Conservation (phyloP, 371 early-diverging fungal species). For the Syncephalis fuscata region DNA sequence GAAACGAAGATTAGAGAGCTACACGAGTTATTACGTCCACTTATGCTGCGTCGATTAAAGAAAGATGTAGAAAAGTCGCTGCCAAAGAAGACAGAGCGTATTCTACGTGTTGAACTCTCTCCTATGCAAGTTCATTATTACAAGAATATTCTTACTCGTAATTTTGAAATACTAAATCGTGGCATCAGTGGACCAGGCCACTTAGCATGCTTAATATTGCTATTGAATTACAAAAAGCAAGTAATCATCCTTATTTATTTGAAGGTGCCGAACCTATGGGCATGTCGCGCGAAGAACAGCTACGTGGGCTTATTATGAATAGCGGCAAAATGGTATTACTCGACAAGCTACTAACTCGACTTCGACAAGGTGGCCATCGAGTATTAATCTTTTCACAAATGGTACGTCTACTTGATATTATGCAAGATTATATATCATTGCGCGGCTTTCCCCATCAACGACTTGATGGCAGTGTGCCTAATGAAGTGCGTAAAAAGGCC, state of each 20-base stretch:
- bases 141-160: slow-evolving; percentile 83
- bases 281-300: slow-evolving; percentile 44
- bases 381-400: slow-evolving; percentile 93
- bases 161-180: slow-evolving; percentile 76
- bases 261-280: slow-evolving; percentile 67
- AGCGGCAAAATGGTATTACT: slow-evolving; percentile 93
- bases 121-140: slow-evolving; percentile 81
- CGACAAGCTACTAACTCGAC: slow-evolving; percentile 76
- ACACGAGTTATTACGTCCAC: slow-evolving; percentile 64
- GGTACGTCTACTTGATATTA: slow-evolving; percentile 88
- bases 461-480: slow-evolving; percentile 88
- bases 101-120: slow-evolving; percentile 84
- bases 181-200: slow-evolving; percentile 63
- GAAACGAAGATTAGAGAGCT: slow-evolving; percentile 72
- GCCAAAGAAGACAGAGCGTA: slow-evolving; percentile 87
- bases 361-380: slow-evolving; percentile 77
- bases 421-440: slow-evolving; percentile 76
- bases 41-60: slow-evolving; percentile 90
- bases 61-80: slow-evolving; percentile 95
- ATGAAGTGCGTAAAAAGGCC: slow-evolving; percentile 84
- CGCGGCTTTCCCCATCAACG: slow-evolving; percentile 85
- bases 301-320: slow-evolving; percentile 64
- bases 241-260: slow-evolving; percentile 97
- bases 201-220: slow-evolving; percentile 87
- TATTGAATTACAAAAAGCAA: slow-evolving; percentile 96